phyloP scores from a whole-genome alignment of 495 filamentous ascomycete genomes.

The Lophiotrema nucula region DNA sequence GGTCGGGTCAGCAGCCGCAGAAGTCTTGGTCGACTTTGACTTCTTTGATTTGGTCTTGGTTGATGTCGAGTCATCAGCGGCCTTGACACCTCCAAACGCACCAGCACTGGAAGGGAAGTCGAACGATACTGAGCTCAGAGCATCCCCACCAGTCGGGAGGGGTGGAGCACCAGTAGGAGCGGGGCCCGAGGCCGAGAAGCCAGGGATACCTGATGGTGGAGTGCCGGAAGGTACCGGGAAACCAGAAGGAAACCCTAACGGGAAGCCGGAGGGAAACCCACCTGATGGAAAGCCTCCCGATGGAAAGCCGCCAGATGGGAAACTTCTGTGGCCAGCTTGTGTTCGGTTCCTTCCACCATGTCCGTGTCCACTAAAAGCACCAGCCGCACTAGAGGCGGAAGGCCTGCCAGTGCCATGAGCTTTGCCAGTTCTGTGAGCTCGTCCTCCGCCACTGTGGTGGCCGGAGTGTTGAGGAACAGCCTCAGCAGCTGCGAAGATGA shows the following conservation, averaged over 20 bases:
- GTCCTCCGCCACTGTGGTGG: neutral
- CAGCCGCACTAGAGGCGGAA: neutral
- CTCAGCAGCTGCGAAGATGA: slow-evolving; percentile 2
- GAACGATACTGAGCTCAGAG: no score
- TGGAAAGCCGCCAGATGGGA: no score
- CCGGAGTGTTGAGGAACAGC: neutral
- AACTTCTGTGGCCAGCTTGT: neutral
- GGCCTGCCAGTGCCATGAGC: neutral
- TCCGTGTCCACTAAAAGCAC: neutral
- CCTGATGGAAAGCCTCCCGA: no score
- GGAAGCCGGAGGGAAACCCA: no score
- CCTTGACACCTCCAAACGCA: neutral
- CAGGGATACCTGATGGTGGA: no score
- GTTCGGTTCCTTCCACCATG: neutral
- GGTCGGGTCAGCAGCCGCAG: neutral
- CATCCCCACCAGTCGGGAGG: no score
- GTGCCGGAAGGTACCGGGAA: no score
- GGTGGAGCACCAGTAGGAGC: no score
- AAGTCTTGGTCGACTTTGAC: neutral
- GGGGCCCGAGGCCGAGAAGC: no score
- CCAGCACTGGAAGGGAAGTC: neutral
- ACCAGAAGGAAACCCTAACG: no score
- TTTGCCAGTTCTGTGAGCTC: neutral
- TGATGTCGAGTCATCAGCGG: neutral
- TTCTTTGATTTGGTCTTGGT: neutral